Base-by-base conservation (phyloP, 331 rosid species). In the Telfairia occidentalis region DNA sequence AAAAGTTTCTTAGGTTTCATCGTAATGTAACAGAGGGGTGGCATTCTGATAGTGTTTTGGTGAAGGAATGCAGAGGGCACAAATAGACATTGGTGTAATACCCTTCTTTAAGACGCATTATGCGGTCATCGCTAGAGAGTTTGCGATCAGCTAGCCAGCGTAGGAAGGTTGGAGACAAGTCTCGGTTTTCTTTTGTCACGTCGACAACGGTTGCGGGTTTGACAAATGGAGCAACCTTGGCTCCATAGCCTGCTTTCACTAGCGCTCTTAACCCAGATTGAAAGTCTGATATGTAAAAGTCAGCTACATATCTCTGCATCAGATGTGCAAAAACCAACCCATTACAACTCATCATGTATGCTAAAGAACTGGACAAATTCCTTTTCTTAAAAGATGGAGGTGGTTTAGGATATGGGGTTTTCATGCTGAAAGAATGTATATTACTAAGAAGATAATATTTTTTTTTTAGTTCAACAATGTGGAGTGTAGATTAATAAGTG, bases 71-170 rank as follows among this genome's bases (percentile, higher is more conserved):
- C n/a, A n/a, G n/a, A n/a, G n/a, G n/a, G n/a, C n/a, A n/a, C n/a
- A 28, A 32, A 32, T 7, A 7, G n/a, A 1, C 5, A 9, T 55
- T 49, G 43, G 30, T 21, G 34, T 16, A 38, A 38, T 89, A 95
- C 99, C 99, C 99, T 89, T 95, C 99, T 87, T 89, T 92, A 78
- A 95, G 99, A 79, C 96, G 92, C 97, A 95, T 90, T 75, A 86
- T 52, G 2, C 96, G 87, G 82, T 90, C 91, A 75, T 95, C 96
- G 1, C 78, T 72, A 4, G 99, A 88, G 82, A 95, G 93, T 76
- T 82, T 92, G 77, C 96, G 99, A 67, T 90, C 96, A 3, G 94
- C 89, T 59, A 95, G 93, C 97, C 99, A 95, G 73, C 89, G 80
- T 76, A 95, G 69, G 79, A 95, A 90, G 82, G 85, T 79, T 11